Conservation (phyloP, 73 alveolate genomes). For the Symbiodinium pilosum region DNA sequence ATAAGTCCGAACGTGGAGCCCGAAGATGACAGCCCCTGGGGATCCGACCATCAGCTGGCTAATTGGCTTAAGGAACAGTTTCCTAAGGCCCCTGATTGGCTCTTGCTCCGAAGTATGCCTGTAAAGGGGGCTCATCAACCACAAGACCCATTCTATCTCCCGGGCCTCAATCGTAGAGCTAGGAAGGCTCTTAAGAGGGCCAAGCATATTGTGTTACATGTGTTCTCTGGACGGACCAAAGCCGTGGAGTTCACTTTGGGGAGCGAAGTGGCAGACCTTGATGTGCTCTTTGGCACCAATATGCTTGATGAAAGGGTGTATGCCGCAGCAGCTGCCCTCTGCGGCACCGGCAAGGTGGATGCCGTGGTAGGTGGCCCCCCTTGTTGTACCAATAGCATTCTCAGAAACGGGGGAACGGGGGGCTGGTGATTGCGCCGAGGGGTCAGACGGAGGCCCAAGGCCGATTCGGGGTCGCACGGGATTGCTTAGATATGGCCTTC, state of each 20-base stretch:
- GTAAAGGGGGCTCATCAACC: not conserved
- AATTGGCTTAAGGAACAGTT: not conserved
- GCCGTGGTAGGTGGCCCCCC: no score
- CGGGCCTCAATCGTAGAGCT: not conserved
- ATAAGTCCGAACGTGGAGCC: no score
- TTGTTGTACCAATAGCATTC: no score
- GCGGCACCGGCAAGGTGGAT: not conserved
- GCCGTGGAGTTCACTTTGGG: not conserved
- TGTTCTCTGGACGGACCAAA: not conserved
- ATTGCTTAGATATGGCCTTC: no score
- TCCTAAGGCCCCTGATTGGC: not conserved
- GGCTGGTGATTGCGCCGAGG: no score
- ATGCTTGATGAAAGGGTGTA: not conserved
- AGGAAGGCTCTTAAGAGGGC: not conserved
- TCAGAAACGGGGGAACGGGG: no score
- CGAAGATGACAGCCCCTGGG: not conserved
- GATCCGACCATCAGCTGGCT: not conserved
- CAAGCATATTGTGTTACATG: not conserved
- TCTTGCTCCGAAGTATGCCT: not conserved
- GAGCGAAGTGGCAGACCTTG: not conserved
- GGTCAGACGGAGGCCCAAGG: no score
- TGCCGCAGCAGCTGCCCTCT: not conserved
- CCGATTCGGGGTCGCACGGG: no score
- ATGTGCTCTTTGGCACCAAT: not conserved
- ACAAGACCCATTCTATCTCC: not conserved